Evolutionary conservation across 2,329 filamentous ascomycete genomes (phyloP), one percentile per base, ranked within the genome.

Genomic region (Claviceps africana): DNA sequence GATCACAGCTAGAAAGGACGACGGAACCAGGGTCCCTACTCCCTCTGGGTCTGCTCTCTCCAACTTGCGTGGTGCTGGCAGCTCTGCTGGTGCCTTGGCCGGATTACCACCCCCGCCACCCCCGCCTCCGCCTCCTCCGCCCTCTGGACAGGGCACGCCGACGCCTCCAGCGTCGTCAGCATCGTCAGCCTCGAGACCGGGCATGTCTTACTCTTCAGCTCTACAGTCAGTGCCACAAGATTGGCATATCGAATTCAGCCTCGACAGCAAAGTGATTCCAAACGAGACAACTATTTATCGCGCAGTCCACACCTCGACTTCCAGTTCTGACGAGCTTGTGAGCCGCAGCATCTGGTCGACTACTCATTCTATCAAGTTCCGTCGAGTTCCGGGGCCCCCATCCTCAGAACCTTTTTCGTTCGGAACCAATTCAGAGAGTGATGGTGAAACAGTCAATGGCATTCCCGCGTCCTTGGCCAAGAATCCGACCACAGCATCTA

Each of bases 241-340:
- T 63, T 98, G 93, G 93, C 91, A 98, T 62, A 89, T 98, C 55
- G 88, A 97, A 62, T 98, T 98, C 68, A 90, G 81, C 58, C 78
- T 97, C 48, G 85, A 94, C 57, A 85, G 79, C 51, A 88, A 89
- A 65, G 78, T 86, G 1, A 85, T 98, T 54, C 76, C 86, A 0
- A 93, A 90, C 59, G 90, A 97, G 60, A 96, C 88, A 0, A 98
- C 93, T 0, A 91, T 98, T 52, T 98, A 97, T 63, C 85, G 91
- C 47, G 93, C 93, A 33, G 88, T 97, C 9, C 88, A 96, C 62
- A 86, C 81, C 63, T 70, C 71, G 7, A 63, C 69, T 0, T 59
- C 68, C 47, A 70, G 64, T 52, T 62, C 66, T 11, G 79, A 85
- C 21, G 88, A 94, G 53, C 75, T 83, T 11, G 70, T 79, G 10